These are phyloP conservation scores for Lepidium sativum DNA, from an alignment of 345 rosid species.

Conservation along the genomic window DNA sequence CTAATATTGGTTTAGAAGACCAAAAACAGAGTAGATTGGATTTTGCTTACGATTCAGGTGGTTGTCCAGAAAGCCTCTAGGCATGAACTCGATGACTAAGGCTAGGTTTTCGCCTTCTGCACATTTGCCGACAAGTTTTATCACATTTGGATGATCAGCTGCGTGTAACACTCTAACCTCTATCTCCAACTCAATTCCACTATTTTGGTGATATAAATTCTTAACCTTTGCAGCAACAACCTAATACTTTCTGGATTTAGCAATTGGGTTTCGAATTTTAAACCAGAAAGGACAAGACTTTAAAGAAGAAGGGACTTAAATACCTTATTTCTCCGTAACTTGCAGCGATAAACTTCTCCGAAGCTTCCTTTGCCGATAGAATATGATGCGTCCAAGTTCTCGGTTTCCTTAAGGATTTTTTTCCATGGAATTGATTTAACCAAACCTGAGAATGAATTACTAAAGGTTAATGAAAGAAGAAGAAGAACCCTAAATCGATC, in stretches of 20 bases:
- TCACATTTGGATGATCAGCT: slow-evolving; percentile 33
- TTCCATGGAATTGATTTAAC: background rate
- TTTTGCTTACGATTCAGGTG: slow-evolving; percentile 43
- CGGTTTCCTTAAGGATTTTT: no score
- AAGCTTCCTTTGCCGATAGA: no score
- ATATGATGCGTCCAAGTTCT: no score
- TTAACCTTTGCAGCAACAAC: slow-evolving; percentile 74
- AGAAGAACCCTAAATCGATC: background rate
- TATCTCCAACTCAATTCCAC: slow-evolving; percentile 52
- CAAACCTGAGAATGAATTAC: background rate
- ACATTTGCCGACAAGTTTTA: slow-evolving; percentile 54
- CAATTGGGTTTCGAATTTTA: background rate
- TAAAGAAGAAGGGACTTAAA: background rate
- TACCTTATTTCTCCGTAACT: background rate
- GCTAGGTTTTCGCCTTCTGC: slow-evolving; percentile 49
- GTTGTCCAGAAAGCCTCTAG: slow-evolving; percentile 55
- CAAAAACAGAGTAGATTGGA: background rate
- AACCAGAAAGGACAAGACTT: background rate
- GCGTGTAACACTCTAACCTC: slow-evolving; percentile 36
- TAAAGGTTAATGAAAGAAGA: no score
- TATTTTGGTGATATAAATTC: slow-evolving; percentile 36
- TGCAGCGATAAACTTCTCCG: slow-evolving; percentile 20
- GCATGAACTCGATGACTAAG: slow-evolving; percentile 67
- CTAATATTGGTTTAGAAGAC: no score
- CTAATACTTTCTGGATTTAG: slow-evolving; percentile 20